Conservation (phyloP, 345 rosid genomes). For the Theobroma cacao region DNA sequence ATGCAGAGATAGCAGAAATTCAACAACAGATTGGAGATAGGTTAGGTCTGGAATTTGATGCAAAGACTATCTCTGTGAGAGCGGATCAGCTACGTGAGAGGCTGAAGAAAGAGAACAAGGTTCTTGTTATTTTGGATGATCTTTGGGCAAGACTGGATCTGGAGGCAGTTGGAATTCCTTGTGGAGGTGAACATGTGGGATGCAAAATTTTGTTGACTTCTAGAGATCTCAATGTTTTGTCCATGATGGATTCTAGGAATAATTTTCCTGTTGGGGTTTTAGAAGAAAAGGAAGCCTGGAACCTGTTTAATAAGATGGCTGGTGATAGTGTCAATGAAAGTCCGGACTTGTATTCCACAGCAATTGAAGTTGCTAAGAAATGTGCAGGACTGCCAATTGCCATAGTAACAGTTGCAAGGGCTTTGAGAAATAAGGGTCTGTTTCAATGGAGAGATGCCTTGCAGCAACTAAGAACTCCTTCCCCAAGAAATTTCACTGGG, state of each 20-base stretch:
- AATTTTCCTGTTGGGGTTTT: neutral
- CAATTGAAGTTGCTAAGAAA: neutral
- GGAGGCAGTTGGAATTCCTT: neutral
- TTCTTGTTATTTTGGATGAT: neutral
- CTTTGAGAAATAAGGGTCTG: neutral
- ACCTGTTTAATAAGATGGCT: neutral
- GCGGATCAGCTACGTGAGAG: neutral
- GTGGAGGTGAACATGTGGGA: neutral
- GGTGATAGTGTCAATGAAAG: neutral
- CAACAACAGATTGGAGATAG: neutral
- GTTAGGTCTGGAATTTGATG: neutral
- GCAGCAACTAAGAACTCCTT: neutral
- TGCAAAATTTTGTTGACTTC: neutral
- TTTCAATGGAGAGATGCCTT: neutral
- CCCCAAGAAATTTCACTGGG: neutral
- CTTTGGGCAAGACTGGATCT: neutral
- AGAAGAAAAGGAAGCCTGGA: neutral
- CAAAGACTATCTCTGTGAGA: neutral
- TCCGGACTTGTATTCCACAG: neutral
- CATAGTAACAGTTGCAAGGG: neutral
- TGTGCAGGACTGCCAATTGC: neutral
- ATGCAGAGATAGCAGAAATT: neutral
- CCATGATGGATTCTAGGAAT: neutral
- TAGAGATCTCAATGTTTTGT: neutral
- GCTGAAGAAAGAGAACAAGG: slow-evolving; percentile 4